Percentiles rank a stretch among this genome's conserved stretches.
phyloP scores from a whole-genome alignment of 208 protist genomes.

The Trypanosomatidae sp. region DNA sequence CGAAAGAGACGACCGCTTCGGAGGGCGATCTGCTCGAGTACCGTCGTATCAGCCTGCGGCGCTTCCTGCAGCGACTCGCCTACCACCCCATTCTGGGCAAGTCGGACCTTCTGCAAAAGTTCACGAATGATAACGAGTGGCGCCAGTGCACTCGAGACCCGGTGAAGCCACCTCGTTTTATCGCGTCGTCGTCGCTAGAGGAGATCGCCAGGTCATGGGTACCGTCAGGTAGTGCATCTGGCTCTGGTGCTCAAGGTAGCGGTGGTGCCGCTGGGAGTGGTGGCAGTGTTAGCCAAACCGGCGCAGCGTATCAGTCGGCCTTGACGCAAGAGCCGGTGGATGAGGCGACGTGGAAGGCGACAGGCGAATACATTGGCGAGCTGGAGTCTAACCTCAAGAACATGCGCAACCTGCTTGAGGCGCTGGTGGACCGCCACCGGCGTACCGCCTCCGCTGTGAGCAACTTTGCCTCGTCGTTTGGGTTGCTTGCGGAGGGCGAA shows the following conservation, averaged over 20 bases:
- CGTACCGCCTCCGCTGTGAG: conserved; percentile 21
- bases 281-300: conserved; percentile 10
- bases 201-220: conserved; percentile 27
- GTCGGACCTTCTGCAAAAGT: conserved; percentile 62
- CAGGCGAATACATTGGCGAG: conserved; percentile 23
- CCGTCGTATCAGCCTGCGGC: conserved; percentile 67
- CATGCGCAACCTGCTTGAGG: conserved; percentile 27
- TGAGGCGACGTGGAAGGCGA: conserved; percentile 28
- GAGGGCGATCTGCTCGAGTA: conserved; percentile 63
- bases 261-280: not conserved
- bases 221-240: not conserved
- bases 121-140: conserved; percentile 81
- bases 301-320: conserved; percentile 21
- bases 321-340: conserved; percentile 32
- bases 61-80: conserved; percentile 79
- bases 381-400: conserved; percentile 31
- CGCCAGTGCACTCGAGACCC: conserved; percentile 47
- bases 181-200: conserved; percentile 32
- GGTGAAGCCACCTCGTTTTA: conserved; percentile 32
- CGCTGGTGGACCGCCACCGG: conserved; percentile 29
- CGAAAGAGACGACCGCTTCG: conserved; percentile 27
- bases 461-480: conserved; percentile 33
- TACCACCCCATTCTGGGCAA: conserved; percentile 65
- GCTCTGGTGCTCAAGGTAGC: not conserved
- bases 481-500: conserved; percentile 44